These are phyloP conservation scores for Auricularia sp. DNA, from an alignment of 768 basidiomycete species.

Conservation along the genomic window DNA sequence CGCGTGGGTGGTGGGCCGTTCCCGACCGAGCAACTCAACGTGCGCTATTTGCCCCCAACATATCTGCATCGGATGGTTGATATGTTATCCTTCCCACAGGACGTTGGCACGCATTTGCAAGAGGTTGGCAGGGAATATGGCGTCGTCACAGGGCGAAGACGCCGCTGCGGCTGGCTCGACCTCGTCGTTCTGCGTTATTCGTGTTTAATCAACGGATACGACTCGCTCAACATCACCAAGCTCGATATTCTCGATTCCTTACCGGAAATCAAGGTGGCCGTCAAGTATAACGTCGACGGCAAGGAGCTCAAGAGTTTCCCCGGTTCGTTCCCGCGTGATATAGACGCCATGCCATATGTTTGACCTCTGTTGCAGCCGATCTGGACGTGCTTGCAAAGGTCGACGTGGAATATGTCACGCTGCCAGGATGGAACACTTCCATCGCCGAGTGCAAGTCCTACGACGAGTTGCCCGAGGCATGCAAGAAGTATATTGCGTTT, in stretches of 20 bases:
- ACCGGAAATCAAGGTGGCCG: conserved; percentile 77
- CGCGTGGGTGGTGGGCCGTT: conserved; percentile 98
- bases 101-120: conserved; percentile 77
- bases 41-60: conserved; percentile 21
- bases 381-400: conserved; percentile 69
- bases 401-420: conserved; percentile 76
- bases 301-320: conserved; percentile 78
- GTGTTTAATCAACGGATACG: conserved; percentile 90
- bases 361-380: conserved; percentile 47
- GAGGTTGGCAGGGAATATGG: conserved; percentile 91
- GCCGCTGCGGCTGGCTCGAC: conserved; percentile 97
- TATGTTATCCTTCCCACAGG: conserved; percentile 30
- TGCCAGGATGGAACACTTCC: conserved; percentile 83
- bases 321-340: conserved; percentile 37
- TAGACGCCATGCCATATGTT: background rate
- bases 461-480: conserved; percentile 71
- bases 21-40: conserved; percentile 90
- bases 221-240: conserved; percentile 87
- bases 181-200: conserved; percentile 92
- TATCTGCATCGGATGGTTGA: conserved; percentile 6
- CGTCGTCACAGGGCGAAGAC: conserved; percentile 80
- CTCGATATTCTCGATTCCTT: conserved; percentile 85
- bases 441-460: conserved; percentile 57
- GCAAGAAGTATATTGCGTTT: conserved; percentile 76
- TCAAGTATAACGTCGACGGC: conserved; percentile 66